Evolutionary conservation across 2,329 filamentous ascomycete genomes (phyloP).

Genomic region (Fusarium coffeatum): DNA sequence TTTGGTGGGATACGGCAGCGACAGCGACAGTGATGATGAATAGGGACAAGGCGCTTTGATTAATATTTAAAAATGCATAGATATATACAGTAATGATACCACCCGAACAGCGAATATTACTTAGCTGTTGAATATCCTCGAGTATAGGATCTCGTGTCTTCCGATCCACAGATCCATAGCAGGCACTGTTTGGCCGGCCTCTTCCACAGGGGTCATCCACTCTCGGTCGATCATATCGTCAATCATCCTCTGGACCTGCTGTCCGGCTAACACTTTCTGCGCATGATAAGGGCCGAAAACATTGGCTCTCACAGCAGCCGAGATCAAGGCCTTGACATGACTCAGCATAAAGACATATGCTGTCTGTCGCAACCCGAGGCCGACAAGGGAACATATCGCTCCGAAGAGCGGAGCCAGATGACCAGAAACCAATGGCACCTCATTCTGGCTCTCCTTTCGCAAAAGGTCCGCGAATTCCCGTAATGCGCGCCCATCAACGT

Average conservation of each 20-base stretch:
- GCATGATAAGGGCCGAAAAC: slow-evolving; percentile 85
- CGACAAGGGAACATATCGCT: slow-evolving; percentile 70
- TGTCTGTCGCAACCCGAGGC: slow-evolving; percentile 69
- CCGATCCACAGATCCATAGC: slow-evolving; percentile 86
- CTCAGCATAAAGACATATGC: slow-evolving; percentile 81
- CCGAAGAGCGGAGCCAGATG: slow-evolving; percentile 80
- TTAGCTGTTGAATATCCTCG: slow-evolving; percentile 86
- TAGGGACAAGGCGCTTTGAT: slow-evolving; percentile 49
- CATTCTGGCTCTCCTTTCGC: slow-evolving; percentile 44
- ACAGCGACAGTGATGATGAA: slow-evolving; percentile 85
- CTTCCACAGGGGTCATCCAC: slow-evolving; percentile 68
- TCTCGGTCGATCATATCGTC: slow-evolving; percentile 68
- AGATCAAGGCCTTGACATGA: slow-evolving; percentile 80
- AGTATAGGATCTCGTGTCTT: slow-evolving; percentile 84
- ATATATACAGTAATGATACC: slow-evolving; percentile 50
- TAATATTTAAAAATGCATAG: slow-evolving; percentile 40
- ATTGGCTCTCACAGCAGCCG: slow-evolving; percentile 80
- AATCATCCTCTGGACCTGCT: slow-evolving; percentile 68
- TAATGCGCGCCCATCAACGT: slow-evolving; percentile 47
- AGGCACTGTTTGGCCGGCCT: slow-evolving; percentile 80
- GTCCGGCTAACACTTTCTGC: slow-evolving; percentile 76
- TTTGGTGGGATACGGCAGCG: slow-evolving; percentile 89
- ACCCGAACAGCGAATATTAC: slow-evolving; percentile 26
- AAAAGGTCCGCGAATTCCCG: slow-evolving; percentile 54
- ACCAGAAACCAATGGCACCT: slow-evolving; percentile 62